phyloP scores from a whole-genome alignment of 139 green algal genomes.

The Chlorella sp. region DNA sequence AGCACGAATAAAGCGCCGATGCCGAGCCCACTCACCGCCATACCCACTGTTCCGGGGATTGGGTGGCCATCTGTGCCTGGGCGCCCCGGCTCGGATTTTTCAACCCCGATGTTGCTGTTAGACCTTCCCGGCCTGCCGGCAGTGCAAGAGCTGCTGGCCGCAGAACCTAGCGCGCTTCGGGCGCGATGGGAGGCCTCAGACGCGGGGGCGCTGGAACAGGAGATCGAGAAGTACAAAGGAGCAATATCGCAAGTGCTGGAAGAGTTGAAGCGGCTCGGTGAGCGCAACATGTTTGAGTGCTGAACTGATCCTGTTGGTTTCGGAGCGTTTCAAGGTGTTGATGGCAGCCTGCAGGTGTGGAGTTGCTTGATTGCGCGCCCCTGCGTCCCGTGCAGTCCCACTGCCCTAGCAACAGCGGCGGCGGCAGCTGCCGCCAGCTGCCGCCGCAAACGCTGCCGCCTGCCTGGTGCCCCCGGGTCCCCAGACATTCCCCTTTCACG shows the following conservation, averaged over 20 bases:
- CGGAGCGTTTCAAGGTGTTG: background rate
- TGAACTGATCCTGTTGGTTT: no score
- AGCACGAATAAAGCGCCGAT: background rate
- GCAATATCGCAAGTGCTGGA: constrained; percentile 21
- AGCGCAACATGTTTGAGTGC: background rate
- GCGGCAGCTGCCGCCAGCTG: background rate
- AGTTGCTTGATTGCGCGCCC: no score
- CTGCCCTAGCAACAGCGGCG: background rate
- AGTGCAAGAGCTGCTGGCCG: constrained; percentile 1
- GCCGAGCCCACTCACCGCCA: background rate
- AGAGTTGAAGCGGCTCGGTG: constrained; percentile 25
- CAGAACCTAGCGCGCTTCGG: background rate
- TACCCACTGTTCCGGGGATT: background rate
- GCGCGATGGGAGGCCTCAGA: constrained; percentile 21
- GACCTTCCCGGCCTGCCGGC: constrained; percentile 1
- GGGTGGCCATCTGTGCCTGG: background rate
- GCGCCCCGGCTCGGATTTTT: background rate
- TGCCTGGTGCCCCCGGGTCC: background rate
- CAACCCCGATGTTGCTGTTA: background rate
- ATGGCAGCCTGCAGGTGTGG: no score
- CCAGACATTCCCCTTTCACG: background rate
- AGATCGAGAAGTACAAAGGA: constrained; percentile 36
- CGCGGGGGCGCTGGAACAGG: constrained; percentile 15
- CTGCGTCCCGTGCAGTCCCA: no score
- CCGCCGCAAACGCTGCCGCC: background rate